Percentiles rank a stretch among this genome's conserved stretches.
phyloP scores from a whole-genome alignment of 768 basidiomycete genomes.

The Tylopilus cervinicoccineus region DNA sequence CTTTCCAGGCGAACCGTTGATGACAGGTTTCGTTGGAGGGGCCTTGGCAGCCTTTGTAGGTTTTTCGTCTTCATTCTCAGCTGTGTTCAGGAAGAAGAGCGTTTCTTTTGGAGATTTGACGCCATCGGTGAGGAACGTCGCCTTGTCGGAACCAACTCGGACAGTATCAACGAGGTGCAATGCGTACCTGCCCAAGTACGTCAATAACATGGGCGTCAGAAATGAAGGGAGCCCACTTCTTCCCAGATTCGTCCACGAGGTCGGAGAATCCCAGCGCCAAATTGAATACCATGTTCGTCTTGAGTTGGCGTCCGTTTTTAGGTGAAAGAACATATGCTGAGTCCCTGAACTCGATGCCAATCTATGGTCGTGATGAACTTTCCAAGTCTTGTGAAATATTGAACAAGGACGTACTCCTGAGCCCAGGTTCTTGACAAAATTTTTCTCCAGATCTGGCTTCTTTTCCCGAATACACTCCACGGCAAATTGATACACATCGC shows the following conservation, averaged over 20 bases:
- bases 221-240: slow-evolving; percentile 52
- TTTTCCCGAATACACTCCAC: slow-evolving; percentile 67
- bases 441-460: slow-evolving; percentile 75
- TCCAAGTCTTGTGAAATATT: background rate
- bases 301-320: slow-evolving; percentile 72
- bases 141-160: slow-evolving; percentile 62
- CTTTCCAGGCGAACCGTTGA: slow-evolving; percentile 67
- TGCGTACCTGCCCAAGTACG: slow-evolving; percentile 58
- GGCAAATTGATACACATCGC: slow-evolving; percentile 81
- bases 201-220: background rate
- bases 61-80: slow-evolving; percentile 51
- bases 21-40: slow-evolving; percentile 44
- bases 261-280: slow-evolving; percentile 84
- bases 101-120: slow-evolving; percentile 82
- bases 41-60: slow-evolving; percentile 54
- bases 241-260: slow-evolving; percentile 68
- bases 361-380: slow-evolving; percentile 46
- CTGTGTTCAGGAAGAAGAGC: slow-evolving; percentile 75
- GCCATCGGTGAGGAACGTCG: slow-evolving; percentile 76
- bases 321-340: slow-evolving; percentile 74
- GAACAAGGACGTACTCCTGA: slow-evolving; percentile 64
- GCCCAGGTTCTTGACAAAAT: slow-evolving; percentile 86
- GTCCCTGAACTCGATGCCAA: slow-evolving; percentile 94
- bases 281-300: slow-evolving; percentile 81
- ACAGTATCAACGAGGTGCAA: slow-evolving; percentile 88